Evolutionary conservation across 139 green algal species (phyloP), one percentile per base, ranked within the genome.

Genomic region (Edaphochlamys debaryana): DNA sequence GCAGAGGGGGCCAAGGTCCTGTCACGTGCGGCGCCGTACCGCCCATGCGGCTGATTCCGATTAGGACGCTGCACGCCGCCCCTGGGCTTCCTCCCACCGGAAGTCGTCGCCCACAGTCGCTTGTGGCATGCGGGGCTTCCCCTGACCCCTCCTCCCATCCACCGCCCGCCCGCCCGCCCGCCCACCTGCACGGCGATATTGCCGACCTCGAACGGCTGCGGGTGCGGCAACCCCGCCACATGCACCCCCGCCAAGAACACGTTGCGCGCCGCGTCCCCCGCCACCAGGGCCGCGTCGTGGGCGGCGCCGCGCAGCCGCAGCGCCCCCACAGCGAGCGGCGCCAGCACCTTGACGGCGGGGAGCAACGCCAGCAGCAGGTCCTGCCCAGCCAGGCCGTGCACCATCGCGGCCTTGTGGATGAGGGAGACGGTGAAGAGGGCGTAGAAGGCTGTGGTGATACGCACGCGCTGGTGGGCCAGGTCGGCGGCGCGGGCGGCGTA

Each of bases 171-270:
- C 38, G n/a, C 67, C 38, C 67, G 6, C 32, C 40, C 67, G 23
- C 48, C 17, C 48, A 79, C 70, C n/a, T n/a, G 71, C 52, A 79
- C 52, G 71, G 8, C 17, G 50, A 67, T 23, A 34, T 79, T 52
- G 34, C 50, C 72, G 36, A 79, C 72, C 72, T 79, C 72, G 29
- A 68, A 79, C 56, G 54, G 32, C 72, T 79, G 41, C 72, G 72
- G 72, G 34, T 79, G 72, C 72, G 50, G 36, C 72, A 58, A 29
- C 36, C 37, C 52, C 34, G 54, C 27, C 56, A 79, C 23, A 54
- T 79, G 72, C 72, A 27, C 54, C 27, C 34, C 52, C 36, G n/a
- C 72, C 54, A 79, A 32, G 3, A 56, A 32, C 72, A 69, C 11
- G 30, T 38, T 58, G 19, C 38, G 72, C 25, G 54, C 40, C 38